Conservation (phyloP, 2,329 filamentous ascomycete genomes). For the Fusarium coicis region DNA sequence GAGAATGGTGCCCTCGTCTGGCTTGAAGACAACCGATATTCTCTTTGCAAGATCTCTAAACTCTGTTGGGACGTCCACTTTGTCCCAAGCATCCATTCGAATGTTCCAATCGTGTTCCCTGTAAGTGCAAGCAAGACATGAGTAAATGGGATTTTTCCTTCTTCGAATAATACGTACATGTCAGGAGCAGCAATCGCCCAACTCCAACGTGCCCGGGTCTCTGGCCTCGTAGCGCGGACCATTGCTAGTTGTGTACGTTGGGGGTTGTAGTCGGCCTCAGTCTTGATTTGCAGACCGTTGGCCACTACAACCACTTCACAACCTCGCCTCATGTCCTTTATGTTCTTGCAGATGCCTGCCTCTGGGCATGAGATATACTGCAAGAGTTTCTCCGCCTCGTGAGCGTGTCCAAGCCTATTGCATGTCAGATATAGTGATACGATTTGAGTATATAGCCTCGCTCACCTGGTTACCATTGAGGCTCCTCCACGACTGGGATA, state of each 20-base stretch:
- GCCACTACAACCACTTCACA: constrained; percentile 38
- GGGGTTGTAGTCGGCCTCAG: constrained; percentile 21
- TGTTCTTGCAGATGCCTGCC: constrained; percentile 20
- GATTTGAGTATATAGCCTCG: neutral
- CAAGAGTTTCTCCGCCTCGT: constrained; percentile 31
- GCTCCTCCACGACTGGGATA: constrained; percentile 48
- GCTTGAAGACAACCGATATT: constrained; percentile 30
- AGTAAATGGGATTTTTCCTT: neutral
- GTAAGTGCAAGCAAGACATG: neutral
- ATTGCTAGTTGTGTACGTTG: constrained; percentile 37
- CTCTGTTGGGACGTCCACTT: constrained; percentile 26
- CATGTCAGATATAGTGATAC: constrained; percentile 9
- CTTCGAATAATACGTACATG: constrained; percentile 41
- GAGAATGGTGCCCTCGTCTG: constrained; percentile 14
- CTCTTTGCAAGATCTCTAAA: constrained; percentile 37
- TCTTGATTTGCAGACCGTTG: constrained; percentile 36
- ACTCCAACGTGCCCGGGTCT: constrained; percentile 42
- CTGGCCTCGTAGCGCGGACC: constrained; percentile 34
- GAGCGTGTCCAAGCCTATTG: constrained; percentile 25
- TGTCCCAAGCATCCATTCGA: constrained; percentile 43
- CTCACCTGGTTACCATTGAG: constrained; percentile 44
- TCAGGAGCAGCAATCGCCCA: constrained; percentile 51
- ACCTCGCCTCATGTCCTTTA: constrained; percentile 17
- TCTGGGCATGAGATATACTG: constrained; percentile 22
- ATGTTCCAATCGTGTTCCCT: constrained; percentile 52